Conservation (phyloP, 192 early-diverging fungal genomes). For the Backusella morwellensis region DNA sequence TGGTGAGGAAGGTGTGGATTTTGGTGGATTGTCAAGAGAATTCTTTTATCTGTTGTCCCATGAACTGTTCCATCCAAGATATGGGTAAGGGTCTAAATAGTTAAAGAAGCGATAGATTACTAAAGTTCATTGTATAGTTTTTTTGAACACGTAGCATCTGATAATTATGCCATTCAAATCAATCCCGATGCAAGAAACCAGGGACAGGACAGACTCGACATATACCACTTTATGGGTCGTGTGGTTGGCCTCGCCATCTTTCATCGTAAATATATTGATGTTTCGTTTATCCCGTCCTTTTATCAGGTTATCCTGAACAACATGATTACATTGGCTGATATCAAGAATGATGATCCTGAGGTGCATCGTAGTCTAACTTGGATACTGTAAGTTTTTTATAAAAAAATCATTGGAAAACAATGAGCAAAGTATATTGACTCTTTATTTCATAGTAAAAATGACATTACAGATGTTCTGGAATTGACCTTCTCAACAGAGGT, state of each 20-base stretch:
- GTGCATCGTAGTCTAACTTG: slow-evolving; percentile 88
- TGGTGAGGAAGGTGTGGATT: slow-evolving; percentile 97
- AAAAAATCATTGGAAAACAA: background rate
- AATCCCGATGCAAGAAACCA: slow-evolving; percentile 85
- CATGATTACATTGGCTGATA: slow-evolving; percentile 83
- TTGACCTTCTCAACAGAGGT: slow-evolving; percentile 88
- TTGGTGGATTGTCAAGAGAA: slow-evolving; percentile 95
- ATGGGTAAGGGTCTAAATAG: background rate
- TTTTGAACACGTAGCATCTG: slow-evolving; percentile 96
- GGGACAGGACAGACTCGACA: slow-evolving; percentile 95
- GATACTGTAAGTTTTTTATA: slow-evolving; percentile 83
- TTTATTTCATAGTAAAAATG: slow-evolving; percentile 64
- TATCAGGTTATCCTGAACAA: slow-evolving; percentile 96
- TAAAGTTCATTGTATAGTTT: slow-evolving; percentile 40
- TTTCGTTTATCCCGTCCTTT: slow-evolving; percentile 94
- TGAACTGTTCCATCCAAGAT: slow-evolving; percentile 96
- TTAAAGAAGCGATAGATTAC: slow-evolving; percentile 27
- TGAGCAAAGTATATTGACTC: background rate
- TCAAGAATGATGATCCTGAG: slow-evolving; percentile 95
- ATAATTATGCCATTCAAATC: slow-evolving; percentile 98
- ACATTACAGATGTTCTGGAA: slow-evolving; percentile 84
- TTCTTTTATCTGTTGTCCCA: slow-evolving; percentile 98
- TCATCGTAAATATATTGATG: slow-evolving; percentile 94
- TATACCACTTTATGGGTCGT: slow-evolving; percentile 97
- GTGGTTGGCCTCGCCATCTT: slow-evolving; percentile 95